Evolutionary conservation across 495 filamentous ascomycete species (phyloP).

Genomic region (Bombardia bombarda): DNA sequence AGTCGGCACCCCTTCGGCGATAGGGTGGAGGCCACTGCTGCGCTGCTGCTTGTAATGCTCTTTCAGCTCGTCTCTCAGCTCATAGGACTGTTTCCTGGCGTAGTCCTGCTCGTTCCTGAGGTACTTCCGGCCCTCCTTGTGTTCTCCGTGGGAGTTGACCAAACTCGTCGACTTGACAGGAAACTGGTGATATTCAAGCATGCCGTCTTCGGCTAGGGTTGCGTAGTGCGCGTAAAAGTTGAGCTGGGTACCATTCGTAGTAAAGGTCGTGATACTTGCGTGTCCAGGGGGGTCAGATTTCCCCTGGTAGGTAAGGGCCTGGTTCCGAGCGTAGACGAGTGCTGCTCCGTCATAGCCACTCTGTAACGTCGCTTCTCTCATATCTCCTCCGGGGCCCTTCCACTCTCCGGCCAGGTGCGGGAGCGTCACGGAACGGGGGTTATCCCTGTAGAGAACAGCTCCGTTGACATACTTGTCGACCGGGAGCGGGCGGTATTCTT

Average conservation of each 20-base stretch:
- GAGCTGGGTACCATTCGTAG: constrained; percentile 22
- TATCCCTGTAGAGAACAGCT: constrained; percentile 19
- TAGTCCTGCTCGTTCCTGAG: constrained; percentile 20
- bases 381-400: constrained; percentile 15
- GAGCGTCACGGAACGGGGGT: constrained; percentile 17
- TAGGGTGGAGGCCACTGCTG: constrained; percentile 3
- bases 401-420: constrained; percentile 28
- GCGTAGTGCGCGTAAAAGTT: constrained; percentile 29
- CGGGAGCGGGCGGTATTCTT: constrained; percentile 20
- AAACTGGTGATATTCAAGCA: constrained; percentile 25
- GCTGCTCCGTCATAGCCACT: no score
- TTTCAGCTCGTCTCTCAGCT: constrained; percentile 16
- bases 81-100: constrained; percentile 15
- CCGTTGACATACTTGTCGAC: constrained; percentile 15
- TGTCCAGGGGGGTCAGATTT: constrained; percentile 17
- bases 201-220: constrained; percentile 12
- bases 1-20: constrained; percentile 9
- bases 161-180: constrained; percentile 14
- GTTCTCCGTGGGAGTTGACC: constrained; percentile 10
- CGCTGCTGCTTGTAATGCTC: constrained; percentile 1
- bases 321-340: not conserved
- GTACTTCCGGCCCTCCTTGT: constrained; percentile 10
- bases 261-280: constrained; percentile 26
- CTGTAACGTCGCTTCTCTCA: no score
- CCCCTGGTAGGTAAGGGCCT: not conserved